Percentiles rank a stretch among this genome's conserved stretches.
These are phyloP conservation scores for Cryphonectria nitschkei DNA, from an alignment of 2,329 filamentous ascomycete genomes.

Conservation along the genomic window DNA sequence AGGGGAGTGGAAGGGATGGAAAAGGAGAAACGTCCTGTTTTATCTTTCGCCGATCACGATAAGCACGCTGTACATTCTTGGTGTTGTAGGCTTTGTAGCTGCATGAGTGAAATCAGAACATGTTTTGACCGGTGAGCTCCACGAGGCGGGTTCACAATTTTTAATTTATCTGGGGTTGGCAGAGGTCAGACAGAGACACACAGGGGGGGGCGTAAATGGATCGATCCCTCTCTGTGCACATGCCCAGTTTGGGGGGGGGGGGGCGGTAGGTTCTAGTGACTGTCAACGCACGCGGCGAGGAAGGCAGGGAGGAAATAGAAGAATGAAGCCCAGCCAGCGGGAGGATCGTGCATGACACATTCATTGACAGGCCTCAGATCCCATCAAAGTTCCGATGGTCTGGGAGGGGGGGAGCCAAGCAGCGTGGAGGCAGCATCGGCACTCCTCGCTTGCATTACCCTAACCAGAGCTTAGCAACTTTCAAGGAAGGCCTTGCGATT, in stretches of 20 bases:
- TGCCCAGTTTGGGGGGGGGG: no score
- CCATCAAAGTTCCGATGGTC: neutral
- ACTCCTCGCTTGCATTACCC: neutral
- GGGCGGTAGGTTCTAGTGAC: neutral
- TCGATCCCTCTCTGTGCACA: neutral
- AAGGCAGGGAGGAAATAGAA: neutral
- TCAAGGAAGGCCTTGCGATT: neutral
- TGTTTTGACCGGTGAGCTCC: neutral
- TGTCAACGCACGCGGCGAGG: neutral
- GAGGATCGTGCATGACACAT: conserved; percentile 6
- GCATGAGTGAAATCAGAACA: neutral
- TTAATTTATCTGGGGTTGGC: neutral
- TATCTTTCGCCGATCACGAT: neutral
- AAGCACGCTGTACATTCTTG: neutral
- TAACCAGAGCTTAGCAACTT: neutral
- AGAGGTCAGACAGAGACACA: neutral
- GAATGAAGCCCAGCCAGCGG: neutral
- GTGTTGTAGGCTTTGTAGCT: neutral
- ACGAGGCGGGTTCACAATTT: neutral
- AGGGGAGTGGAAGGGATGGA: no score
- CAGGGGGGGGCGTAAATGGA: neutral
- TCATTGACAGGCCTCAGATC: neutral
- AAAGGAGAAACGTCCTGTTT: neutral
- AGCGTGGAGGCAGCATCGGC: neutral
- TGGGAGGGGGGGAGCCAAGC: neutral